Base-by-base conservation (phyloP, 768 basidiomycete genomes). In the Podaxis sp. region DNA sequence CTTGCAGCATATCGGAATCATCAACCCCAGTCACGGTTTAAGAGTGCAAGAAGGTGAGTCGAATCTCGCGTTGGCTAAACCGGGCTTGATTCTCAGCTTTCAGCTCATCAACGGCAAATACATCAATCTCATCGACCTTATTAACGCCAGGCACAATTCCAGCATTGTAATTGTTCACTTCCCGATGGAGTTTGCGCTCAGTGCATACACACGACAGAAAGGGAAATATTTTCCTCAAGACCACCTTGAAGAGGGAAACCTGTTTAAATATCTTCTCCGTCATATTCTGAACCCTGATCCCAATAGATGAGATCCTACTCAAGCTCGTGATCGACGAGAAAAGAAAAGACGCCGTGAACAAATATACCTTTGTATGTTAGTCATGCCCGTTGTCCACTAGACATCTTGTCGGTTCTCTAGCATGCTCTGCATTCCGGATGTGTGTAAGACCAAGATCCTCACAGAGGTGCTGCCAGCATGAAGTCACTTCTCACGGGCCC, bases 121-220 rank as follows among this genome's bases (percentile, higher is more conserved):
- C 58, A 78, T 80, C 44, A 81, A 81, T 63, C 67, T 80, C 17
- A 73, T 79, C 3, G 79, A 80, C 62, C 63, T 80, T 8, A 68
- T 76, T 8, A 73, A 78, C 57, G 64, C 61, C 5, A 54, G 44
- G 2, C 60, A 59, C 2, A 63, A 66, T 4, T 57, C 55, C 3
- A 38, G 49, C 9, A 59, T 56, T 0, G 59, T 73, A 13, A 61
- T 12, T 0, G 61, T 66, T 0, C 52, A 52, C 8, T 79, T 77
- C 61, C 11, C 2, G 0, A 70, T 71, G 0, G 76, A 75, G 13
- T 2, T 46, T 0, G 70, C 63, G 3, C 66, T 81, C 26, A 75
- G 74, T 39, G 48, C 44, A 12, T 82, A 80, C 59, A 77, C 76
- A 0, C 59, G 11, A 2, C 4, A 1, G 0, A 61, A 44, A 0